Base-by-base conservation (phyloP, 1,139 yeast species). In the Fermentozyma sake region DNA sequence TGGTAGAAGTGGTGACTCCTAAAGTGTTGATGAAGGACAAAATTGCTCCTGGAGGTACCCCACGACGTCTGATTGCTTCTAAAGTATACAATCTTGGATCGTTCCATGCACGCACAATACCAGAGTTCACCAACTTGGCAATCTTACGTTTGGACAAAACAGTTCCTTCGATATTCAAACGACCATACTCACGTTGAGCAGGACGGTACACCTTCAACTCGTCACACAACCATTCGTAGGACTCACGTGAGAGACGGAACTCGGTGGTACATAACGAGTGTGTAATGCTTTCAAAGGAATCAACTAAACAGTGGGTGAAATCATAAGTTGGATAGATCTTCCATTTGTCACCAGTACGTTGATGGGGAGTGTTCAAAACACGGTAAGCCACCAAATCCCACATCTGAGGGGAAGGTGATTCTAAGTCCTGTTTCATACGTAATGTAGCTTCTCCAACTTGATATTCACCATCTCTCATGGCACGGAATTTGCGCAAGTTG, bases 351-450 rank as follows among this genome's bases (percentile, higher is more conserved):
- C 97, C 98, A 10, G 98, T 91, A 61, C 98, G 80, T 58, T 91
- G 95, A 60, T 93, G 98, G 16, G 86, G 76, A 14, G 95, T 89
- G 46, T 89, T 71, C 46, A 93, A 68, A 6, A 93, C 96, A 57
- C 99, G 77, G 63, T 93, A 93, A n/a, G 98, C 98, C 35, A 91
- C 94, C 44, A 91, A 73, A 59, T 93, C 99, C 98, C 99, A 93
- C 98, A 93, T 93, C 63, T 91, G 98, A 12, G 98, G 98, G 42
- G 86, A 84, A 41, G 96, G 95, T 20, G 93, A 83, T n/a, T 59
- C 55, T 39, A 91, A 65, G 53, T 91, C 95, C 68, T 86, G 96
- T 57, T 91, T 91, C 98, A 93, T 91, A 63, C 99, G 79, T 51
- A 93, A 69, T 4, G 89, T 86, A 17, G 95, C 97, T 53, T 85